These are phyloP conservation scores for Arthrobotrys megalospora DNA, from an alignment of 2,329 filamentous ascomycete species.

Conservation along the genomic window DNA sequence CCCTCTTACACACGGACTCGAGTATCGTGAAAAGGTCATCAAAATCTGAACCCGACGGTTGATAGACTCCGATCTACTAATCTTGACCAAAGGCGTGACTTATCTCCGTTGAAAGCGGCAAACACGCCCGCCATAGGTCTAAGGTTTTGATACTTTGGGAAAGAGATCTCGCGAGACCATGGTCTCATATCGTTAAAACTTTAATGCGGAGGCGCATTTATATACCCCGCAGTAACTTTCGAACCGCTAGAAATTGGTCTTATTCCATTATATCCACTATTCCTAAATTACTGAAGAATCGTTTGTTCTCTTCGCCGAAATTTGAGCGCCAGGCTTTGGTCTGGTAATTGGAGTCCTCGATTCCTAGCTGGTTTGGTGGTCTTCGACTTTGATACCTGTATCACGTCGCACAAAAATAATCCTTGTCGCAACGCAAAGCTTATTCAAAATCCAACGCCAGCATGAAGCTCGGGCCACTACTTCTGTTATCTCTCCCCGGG, in stretches of 20 bases:
- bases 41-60: constrained; percentile 20
- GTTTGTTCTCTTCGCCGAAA: too few relatives aligned
- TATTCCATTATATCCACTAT: neutral
- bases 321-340: too few relatives aligned
- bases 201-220: constrained; percentile 2
- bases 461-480: constrained; percentile 15
- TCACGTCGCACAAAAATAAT: neutral
- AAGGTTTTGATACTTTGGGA: constrained; percentile 27
- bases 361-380: neutral
- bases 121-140: neutral
- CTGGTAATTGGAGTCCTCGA: too few relatives aligned
- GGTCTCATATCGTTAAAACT: constrained; percentile 27
- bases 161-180: constrained; percentile 38
- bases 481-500: constrained; percentile 4
- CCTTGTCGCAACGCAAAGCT: too few relatives aligned
- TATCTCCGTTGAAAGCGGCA: constrained; percentile 39
- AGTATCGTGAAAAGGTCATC: too few relatives aligned
- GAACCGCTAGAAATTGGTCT: neutral
- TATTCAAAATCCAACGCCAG: neutral
- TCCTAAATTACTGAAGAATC: too few relatives aligned
- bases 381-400: neutral
- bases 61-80: constrained; percentile 10
- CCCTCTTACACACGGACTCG: too few relatives aligned
- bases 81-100: constrained; percentile 23
- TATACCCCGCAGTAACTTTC: neutral